Evolutionary conservation across 2,329 filamentous ascomycete genomes (phyloP).

Genomic region (Claviceps fusiformis): DNA sequence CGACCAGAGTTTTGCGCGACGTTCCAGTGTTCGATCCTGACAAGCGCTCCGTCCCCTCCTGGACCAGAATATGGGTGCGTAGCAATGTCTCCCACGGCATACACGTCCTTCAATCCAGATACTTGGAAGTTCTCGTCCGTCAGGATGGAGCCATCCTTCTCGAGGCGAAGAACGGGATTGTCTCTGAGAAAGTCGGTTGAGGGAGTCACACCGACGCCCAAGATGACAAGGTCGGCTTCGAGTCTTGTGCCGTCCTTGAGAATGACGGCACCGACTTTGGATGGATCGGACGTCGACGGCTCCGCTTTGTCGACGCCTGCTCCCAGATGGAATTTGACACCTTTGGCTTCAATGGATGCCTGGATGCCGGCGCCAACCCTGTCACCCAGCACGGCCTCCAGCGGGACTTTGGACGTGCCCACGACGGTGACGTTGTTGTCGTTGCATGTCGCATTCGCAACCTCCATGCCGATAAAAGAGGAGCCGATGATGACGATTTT

Average conservation of each 20-base stretch:
- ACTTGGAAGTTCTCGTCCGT: conserved; percentile 73
- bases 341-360: conserved; percentile 65
- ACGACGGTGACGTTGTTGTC: conserved; percentile 77
- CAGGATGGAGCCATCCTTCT: conserved; percentile 72
- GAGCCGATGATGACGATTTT: conserved; percentile 87
- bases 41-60: conserved; percentile 56
- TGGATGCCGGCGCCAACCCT: conserved; percentile 72
- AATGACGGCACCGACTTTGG: conserved; percentile 64
- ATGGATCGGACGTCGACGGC: conserved; percentile 51
- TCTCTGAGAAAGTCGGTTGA: conserved; percentile 70
- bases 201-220: conserved; percentile 79
- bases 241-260: conserved; percentile 79
- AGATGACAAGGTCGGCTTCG: conserved; percentile 77
- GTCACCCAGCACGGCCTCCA: conserved; percentile 75
- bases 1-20: conserved; percentile 90
- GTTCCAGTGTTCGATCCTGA: conserved; percentile 96
- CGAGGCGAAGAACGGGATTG: conserved; percentile 55
- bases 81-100: conserved; percentile 88
- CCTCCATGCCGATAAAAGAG: conserved; percentile 96
- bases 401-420: conserved; percentile 74
- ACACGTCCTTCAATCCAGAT: conserved; percentile 65
- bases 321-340: conserved; percentile 75
- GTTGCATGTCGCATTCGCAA: conserved; percentile 69
- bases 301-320: conserved; percentile 74
- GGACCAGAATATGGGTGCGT: conserved; percentile 90